Base-by-base conservation (phyloP, 768 basidiomycete genomes). In the Rubroboletus pulcherrimus region DNA sequence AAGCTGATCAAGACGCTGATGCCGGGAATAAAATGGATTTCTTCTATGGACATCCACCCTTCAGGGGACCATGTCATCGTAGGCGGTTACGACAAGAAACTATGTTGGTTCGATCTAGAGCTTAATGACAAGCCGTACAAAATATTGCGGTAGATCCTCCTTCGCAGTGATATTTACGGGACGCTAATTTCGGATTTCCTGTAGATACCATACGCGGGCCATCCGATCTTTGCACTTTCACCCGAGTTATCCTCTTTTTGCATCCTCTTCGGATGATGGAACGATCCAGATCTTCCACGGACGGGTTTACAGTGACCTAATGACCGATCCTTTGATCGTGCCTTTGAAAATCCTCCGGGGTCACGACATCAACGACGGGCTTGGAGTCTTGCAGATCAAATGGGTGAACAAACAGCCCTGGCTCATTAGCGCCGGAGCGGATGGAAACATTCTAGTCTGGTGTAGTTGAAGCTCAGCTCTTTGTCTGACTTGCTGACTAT, bases 91-190 rank as follows among this genome's bases (percentile, higher is more conserved):
- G 97, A 99, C 75, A 87, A 91, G 63, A 97, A 98, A 71, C 76
- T 99, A 15, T 95, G 93, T 71, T 99, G 97, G 97, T 98, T 98
- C 72, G 97, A 99, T 76, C 78, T 99, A 61, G 97, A 98, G 66
- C 84, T 99, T 53, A 92, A 89, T 63, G 89, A 91, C 59, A 97
- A 96, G 71, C 97, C 97, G 1, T 99, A 96, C 81, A 98, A 97
- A 75, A 85, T 97, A 52, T 76, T 99, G 63, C 84, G 93, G 93
- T 92, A 71, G 50, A 55, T 54, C 37, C 42, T 44, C 33, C n/a
- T 15, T 49, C 7, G 15, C 9, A 10, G 21, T 45, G 17, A 34
- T 34, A 30, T 52, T 54, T 54, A 47, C 48, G 42, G 54, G 15
- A 44, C 9, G 4, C 63, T 65, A 15, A 61, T 59, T 44, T 57